Conservation (phyloP, 306 rosid genomes). For the Mucuna pruriens region DNA sequence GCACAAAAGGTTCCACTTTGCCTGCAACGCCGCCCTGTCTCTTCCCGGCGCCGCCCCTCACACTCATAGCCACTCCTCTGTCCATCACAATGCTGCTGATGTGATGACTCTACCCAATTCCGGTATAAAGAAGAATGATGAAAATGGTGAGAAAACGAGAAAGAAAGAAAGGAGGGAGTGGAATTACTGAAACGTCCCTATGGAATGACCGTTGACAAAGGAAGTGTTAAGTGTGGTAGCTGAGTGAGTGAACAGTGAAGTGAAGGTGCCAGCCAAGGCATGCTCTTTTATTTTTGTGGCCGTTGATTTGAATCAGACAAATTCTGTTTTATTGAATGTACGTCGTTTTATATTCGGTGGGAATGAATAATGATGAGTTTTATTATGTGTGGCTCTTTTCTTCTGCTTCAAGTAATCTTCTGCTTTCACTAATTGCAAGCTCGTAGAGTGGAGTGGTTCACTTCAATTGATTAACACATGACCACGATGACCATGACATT, state of each 20-base stretch:
- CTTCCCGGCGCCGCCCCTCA: constrained; percentile 39
- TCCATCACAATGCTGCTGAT: constrained; percentile 27
- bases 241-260: neutral
- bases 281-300: neutral
- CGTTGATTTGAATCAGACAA: neutral
- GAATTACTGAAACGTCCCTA: constrained; percentile 50
- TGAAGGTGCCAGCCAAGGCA: neutral
- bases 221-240: neutral
- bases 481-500: neutral
- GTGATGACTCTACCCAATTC: neutral
- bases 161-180: neutral
- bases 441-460: neutral
- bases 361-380: neutral
- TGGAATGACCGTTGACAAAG: constrained; percentile 47
- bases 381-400: constrained; percentile 27
- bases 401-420: constrained; percentile 33
- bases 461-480: neutral
- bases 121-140: constrained; percentile 4
- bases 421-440: neutral
- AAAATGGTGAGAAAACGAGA: constrained; percentile 26
- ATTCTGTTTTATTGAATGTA: neutral
- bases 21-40: constrained; percentile 44
- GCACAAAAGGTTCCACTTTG: constrained; percentile 67
- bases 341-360: neutral
- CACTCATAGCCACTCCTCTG: constrained; percentile 35